A percentile compares a stretch with the other conserved stretches of the same genome.
Evolutionary conservation across 768 basidiomycete species (phyloP).

Genomic region (Podaxis sp.): DNA sequence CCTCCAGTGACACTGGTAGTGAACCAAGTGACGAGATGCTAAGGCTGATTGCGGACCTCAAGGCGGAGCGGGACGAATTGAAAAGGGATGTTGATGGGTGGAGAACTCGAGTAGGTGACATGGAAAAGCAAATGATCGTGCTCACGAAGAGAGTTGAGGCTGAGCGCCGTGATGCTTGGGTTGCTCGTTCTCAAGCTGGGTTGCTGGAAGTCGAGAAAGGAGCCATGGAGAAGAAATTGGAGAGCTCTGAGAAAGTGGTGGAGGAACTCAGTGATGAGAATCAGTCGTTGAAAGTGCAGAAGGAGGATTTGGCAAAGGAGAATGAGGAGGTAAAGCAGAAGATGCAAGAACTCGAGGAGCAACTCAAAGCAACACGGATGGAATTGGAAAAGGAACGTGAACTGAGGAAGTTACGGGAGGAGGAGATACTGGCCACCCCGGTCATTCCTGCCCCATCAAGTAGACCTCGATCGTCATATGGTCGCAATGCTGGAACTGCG

Average conservation of each 20-base stretch:
- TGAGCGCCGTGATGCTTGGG: constrained; percentile 82
- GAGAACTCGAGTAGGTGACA: constrained; percentile 69
- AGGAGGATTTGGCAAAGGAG: constrained; percentile 27
- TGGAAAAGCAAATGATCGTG: constrained; percentile 65
- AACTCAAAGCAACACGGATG: constrained; percentile 35
- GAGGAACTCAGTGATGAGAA: constrained; percentile 25
- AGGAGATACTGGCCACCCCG: constrained; percentile 40
- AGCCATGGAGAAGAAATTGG: constrained; percentile 46
- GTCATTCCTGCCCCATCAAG: constrained; percentile 31
- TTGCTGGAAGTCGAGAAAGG: constrained; percentile 64
- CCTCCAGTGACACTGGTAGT: constrained; percentile 29
- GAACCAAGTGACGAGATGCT: constrained; percentile 79
- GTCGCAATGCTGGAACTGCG: constrained; percentile 43
- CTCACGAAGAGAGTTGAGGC: constrained; percentile 67
- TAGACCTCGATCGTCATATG: constrained; percentile 11
- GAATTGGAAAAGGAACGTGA: constrained; percentile 26
- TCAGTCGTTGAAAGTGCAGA: constrained; percentile 20
- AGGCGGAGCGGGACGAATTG: constrained; percentile 85
- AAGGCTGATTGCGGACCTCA: constrained; percentile 68
- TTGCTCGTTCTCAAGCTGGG: constrained; percentile 69
- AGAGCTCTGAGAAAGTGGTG: constrained; percentile 29
- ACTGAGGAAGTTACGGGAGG: constrained; percentile 20
- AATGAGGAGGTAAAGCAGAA: constrained; percentile 31
- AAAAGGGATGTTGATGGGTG: constrained; percentile 87
- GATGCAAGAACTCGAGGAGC: constrained; percentile 40